Conservation (phyloP, 176 grass and related monocot genomes). For the Dendrocalamus sinicus region DNA sequence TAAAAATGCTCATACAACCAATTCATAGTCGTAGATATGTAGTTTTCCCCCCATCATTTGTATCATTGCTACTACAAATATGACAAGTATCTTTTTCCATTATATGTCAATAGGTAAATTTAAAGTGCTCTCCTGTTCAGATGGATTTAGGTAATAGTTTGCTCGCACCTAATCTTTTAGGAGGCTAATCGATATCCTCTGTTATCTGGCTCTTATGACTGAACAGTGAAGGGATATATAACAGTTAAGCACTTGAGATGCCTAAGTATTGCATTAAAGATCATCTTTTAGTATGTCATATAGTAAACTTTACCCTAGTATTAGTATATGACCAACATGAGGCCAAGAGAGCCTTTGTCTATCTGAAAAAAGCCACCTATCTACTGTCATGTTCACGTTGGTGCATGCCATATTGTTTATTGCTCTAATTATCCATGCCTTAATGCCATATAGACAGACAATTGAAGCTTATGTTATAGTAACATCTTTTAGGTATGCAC, state of each 20-base stretch:
- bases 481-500: constrained; percentile 69
- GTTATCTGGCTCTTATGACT: background rate
- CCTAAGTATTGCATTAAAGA: background rate
- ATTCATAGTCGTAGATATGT: background rate
- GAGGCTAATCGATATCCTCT: background rate
- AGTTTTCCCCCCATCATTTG: background rate
- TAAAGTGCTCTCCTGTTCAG: background rate
- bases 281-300: background rate
- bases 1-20: background rate
- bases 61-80: background rate
- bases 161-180: background rate
- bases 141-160: background rate
- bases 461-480: background rate
- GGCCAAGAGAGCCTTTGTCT: background rate
- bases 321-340: background rate
- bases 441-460: background rate
- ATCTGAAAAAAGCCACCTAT: background rate
- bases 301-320: background rate
- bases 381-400: too few relatives aligned
- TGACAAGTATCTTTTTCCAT: background rate
- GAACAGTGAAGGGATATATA: background rate
- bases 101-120: background rate
- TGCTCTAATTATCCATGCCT: background rate
- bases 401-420: background rate
- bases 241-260: background rate